Conservation (phyloP, 1,139 yeast genomes). For the Komagataea norvegica region DNA sequence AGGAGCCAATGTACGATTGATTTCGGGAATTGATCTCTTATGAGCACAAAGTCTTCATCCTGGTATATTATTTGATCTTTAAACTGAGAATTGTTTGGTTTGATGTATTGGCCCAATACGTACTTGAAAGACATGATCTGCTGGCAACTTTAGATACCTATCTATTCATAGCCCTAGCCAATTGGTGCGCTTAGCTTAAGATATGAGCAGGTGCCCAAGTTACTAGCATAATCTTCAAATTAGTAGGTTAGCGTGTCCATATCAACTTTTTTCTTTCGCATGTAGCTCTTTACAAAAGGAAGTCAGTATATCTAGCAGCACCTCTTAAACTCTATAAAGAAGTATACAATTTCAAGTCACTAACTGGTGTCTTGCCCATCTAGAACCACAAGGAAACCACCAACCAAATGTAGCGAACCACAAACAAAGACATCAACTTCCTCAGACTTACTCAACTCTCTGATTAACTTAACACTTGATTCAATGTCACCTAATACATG, state of each 20-base stretch:
- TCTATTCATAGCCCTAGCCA: too few relatives aligned
- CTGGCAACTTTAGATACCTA: too few relatives aligned
- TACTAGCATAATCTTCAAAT: too few relatives aligned
- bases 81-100: slow-evolving; percentile 31
- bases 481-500: slow-evolving; percentile 74
- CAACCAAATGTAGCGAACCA: slow-evolving; percentile 91
- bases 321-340: background rate
- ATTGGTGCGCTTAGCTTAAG: too few relatives aligned
- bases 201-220: too few relatives aligned
- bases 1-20: slow-evolving; percentile 56
- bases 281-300: background rate
- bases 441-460: slow-evolving; percentile 30
- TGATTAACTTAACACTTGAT: slow-evolving; percentile 54
- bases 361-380: slow-evolving; percentile 36
- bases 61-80: slow-evolving; percentile 32
- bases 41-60: slow-evolving; percentile 52
- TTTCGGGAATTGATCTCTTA: slow-evolving; percentile 63
- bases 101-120: slow-evolving; percentile 32
- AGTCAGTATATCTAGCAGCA: background rate
- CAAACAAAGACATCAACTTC: slow-evolving; percentile 78
- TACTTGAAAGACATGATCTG: slow-evolving; percentile 27
- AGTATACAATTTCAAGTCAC: background rate
- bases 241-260: too few relatives aligned
- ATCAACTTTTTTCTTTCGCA: too few relatives aligned
- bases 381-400: slow-evolving; percentile 84